A percentile compares a stretch with the other conserved stretches of the same genome.
Conservation (phyloP, 768 basidiomycete species). For the Basidioascus undulatus region DNA sequence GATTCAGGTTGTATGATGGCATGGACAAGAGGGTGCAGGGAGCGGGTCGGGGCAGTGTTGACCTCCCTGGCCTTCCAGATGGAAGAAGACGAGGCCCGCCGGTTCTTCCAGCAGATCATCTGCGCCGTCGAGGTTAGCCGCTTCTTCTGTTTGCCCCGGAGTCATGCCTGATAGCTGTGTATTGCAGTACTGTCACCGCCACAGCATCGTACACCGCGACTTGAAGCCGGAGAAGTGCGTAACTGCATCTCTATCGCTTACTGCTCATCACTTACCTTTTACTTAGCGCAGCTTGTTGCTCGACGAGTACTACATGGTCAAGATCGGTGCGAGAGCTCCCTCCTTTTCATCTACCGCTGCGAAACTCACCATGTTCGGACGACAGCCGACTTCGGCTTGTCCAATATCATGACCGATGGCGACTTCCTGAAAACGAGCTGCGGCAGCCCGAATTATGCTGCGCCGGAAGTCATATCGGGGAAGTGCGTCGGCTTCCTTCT, state of each 20-base stretch:
- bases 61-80: too few species aligned
- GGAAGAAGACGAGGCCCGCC: slow-evolving; percentile 60
- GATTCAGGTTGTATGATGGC: too few species aligned
- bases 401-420: slow-evolving; percentile 86
- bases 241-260: not conserved
- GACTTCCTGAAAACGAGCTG: slow-evolving; percentile 94
- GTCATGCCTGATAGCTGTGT: too few species aligned
- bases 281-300: slow-evolving; percentile 30
- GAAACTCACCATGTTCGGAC: too few species aligned
- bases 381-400: slow-evolving; percentile 96
- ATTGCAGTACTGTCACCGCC: slow-evolving; percentile 79
- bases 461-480: slow-evolving; percentile 89
- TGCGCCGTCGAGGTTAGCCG: slow-evolving; percentile 94
- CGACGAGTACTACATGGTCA: slow-evolving; percentile 38
- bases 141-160: too few species aligned
- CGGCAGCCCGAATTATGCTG: slow-evolving; percentile 95
- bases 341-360: too few species aligned
- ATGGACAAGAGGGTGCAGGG: too few species aligned
- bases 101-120: slow-evolving; percentile 97
- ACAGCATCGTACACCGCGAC: slow-evolving; percentile 95
- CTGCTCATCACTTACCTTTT: not conserved
- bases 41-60: too few species aligned
- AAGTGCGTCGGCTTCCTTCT: slow-evolving; percentile 22
- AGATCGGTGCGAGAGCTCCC: too few species aligned
- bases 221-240: slow-evolving; percentile 77